phyloP scores from a whole-genome alignment of 495 filamentous ascomycete species.

The Penicillium silybi region DNA sequence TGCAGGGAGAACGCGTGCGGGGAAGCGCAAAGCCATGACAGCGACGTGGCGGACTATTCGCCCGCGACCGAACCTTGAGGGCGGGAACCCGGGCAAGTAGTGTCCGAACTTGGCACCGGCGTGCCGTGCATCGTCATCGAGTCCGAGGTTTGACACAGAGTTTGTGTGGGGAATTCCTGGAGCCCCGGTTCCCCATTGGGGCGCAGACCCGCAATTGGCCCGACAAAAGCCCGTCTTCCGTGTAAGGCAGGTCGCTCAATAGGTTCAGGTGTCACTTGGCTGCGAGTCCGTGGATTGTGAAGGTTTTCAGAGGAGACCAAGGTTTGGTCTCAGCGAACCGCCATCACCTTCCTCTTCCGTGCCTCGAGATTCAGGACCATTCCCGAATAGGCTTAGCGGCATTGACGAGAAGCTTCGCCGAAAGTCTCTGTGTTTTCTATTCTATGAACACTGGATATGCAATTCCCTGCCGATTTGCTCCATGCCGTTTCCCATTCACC shows the following conservation, averaged over 20 bases:
- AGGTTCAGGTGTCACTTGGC: too few relatives aligned
- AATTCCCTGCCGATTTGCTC: too few relatives aligned
- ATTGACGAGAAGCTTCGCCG: too few relatives aligned
- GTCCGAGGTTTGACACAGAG: slow-evolving; percentile 6
- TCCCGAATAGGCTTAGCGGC: too few relatives aligned
- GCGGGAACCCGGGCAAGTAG: background rate
- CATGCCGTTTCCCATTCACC: too few relatives aligned
- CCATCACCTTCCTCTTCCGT: too few relatives aligned
- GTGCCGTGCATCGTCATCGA: slow-evolving; percentile 7
- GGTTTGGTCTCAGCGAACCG: too few relatives aligned
- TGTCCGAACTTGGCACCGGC: background rate
- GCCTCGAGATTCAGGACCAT: too few relatives aligned
- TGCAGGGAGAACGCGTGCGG: slow-evolving; percentile 7
- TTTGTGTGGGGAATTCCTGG: slow-evolving; percentile 13
- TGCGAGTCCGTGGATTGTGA: too few relatives aligned
- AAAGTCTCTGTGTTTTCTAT: too few relatives aligned
- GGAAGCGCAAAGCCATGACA: background rate
- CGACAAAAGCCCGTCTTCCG: slow-evolving; percentile 15
- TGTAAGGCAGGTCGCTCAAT: slow-evolving; percentile 4
- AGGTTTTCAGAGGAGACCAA: too few relatives aligned
- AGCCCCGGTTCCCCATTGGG: background rate
- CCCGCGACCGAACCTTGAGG: background rate
- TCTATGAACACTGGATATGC: too few relatives aligned
- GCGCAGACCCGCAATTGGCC: slow-evolving; percentile 7
- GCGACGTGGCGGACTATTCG: background rate